phyloP scores from a whole-genome alignment of 1,139 yeast genomes.

The Geotrichum reessii region DNA sequence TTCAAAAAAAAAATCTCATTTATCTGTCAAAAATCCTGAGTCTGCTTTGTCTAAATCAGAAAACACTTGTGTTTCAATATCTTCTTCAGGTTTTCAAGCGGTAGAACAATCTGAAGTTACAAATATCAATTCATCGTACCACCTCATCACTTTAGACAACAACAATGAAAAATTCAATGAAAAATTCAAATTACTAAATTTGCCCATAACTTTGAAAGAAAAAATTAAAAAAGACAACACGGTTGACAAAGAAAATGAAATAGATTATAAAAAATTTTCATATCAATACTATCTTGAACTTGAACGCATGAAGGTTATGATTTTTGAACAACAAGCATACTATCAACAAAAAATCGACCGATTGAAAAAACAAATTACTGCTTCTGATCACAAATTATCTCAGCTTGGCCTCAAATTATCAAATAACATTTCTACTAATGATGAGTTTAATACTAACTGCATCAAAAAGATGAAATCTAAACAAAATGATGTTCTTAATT shows the following conservation, averaged over 20 bases:
- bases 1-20: neutral
- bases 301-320: neutral
- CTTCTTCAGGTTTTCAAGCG: neutral
- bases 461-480: neutral
- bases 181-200: too few relatives aligned
- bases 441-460: neutral
- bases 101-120: neutral
- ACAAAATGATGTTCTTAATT: neutral
- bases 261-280: neutral
- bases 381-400: neutral
- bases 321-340: neutral
- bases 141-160: neutral
- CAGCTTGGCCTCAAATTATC: neutral
- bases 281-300: neutral
- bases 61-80: neutral
- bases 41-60: neutral
- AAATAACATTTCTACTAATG: neutral
- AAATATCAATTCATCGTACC: neutral
- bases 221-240: too few relatives aligned
- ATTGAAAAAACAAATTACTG: neutral
- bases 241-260: neutral
- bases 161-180: neutral
- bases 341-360: neutral
- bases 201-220: too few relatives aligned
- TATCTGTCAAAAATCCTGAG: neutral